Percentiles rank a stretch among this genome's conserved stretches.
Conservation (phyloP, 306 rosid genomes). For the Lablab purpureus region DNA sequence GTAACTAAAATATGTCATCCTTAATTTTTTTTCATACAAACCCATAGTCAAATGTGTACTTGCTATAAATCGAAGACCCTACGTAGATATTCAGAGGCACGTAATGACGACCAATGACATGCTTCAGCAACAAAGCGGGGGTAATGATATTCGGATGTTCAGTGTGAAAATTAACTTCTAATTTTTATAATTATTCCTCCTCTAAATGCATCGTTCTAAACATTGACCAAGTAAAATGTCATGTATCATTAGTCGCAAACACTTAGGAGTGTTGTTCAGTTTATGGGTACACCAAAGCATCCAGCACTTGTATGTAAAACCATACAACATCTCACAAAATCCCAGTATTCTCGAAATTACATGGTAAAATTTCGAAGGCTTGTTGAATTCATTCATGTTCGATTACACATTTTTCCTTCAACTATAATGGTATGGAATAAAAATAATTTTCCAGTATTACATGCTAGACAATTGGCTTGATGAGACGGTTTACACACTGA, state of each 20-base stretch:
- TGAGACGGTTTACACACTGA: background rate
- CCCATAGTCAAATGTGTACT: background rate
- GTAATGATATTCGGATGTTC: background rate
- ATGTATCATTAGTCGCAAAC: background rate
- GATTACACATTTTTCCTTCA: background rate
- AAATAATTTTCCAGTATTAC: background rate
- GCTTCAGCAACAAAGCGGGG: slow-evolving; percentile 13
- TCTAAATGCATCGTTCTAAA: background rate
- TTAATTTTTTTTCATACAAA: background rate
- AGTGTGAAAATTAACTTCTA: background rate
- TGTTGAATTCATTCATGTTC: background rate
- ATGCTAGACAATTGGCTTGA: background rate
- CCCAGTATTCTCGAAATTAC: background rate
- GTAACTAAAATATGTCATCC: background rate
- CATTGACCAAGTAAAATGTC: background rate
- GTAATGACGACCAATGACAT: background rate
- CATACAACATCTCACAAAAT: background rate
- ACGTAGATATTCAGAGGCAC: background rate
- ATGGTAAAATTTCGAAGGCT: background rate
- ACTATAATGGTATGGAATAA: background rate
- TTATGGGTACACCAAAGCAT: background rate
- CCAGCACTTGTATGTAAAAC: background rate
- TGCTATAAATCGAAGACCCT: background rate
- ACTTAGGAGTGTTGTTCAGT: background rate
- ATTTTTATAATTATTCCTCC: background rate